Evolutionary conservation across 371 early-diverging fungal species (phyloP), one percentile per base, ranked within the genome.

Genomic region (Lichtheimia ornata): DNA sequence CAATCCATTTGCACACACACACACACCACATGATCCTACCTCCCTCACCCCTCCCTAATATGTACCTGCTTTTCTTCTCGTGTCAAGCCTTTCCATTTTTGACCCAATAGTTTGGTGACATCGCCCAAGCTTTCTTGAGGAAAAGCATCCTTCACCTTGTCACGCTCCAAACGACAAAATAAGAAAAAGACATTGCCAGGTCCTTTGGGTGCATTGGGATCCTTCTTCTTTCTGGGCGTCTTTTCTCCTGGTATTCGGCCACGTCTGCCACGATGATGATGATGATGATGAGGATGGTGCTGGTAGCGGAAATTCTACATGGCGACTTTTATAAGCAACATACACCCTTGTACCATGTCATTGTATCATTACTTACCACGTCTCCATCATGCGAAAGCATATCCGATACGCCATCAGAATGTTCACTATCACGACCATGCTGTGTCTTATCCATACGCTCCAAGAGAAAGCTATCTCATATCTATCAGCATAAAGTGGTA

Each of bases 121-220:
- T 82, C 82, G 41, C 78, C 72, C 45, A 83, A 63, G 51, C 67
- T 76, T 58, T 78, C 79, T 58, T 81, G 74, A 40, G 82, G 84
- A 56, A 81, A 69, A 41, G 84, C 75, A 59, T 81, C 82, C 62
- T 81, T 86, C 35, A 87, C 70, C 60, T 83, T 79, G 42, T 81
- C 82, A 22, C 87, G 77, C 58, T 82, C 73, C 27, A 81, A 28
- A 18, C 86, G 79, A 65, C 84, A 87, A 56, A 74, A 88, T 15
- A 85, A 53, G 50, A 87, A 84, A 61, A 86, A 88, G 4, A 86
- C 88, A 63, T 88, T 88, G 27, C 85, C 83, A 14, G 87, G 86
- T 0, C 87, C 76, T 72, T 83, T 84, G 18, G 88, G 88, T 12
- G 88, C 88, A 62, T 87, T 86, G 17, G 88, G 88, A 65, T 88